These are phyloP conservation scores for Fusarium siculi DNA, from an alignment of 2,329 filamentous ascomycete species.

Conservation along the genomic window DNA sequence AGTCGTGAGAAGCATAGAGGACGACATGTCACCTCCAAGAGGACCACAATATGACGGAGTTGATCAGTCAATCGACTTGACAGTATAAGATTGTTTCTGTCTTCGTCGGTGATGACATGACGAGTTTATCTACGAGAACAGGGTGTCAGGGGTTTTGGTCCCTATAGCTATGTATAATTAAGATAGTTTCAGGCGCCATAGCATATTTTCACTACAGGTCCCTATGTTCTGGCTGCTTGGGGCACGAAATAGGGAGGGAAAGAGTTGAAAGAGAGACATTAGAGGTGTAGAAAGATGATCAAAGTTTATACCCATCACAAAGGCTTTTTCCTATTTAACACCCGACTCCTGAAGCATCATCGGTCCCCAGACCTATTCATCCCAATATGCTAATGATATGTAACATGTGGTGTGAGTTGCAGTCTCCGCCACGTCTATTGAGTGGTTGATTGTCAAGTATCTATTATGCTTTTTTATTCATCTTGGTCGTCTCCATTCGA, in stretches of 20 bases:
- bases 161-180: neutral
- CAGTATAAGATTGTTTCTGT: neutral
- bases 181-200: neutral
- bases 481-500: slow-evolving; percentile 36
- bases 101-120: neutral
- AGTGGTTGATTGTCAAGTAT: slow-evolving; percentile 31
- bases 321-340: slow-evolving; percentile 12
- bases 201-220: neutral
- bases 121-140: neutral
- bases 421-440: slow-evolving; percentile 39
- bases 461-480: slow-evolving; percentile 42
- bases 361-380: slow-evolving; percentile 1
- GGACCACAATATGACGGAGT: slow-evolving; percentile 49
- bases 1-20: slow-evolving; percentile 36
- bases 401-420: slow-evolving; percentile 23
- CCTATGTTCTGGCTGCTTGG: neutral
- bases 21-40: neutral
- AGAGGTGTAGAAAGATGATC: slow-evolving; percentile 25
- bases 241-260: neutral
- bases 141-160: neutral
- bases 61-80: slow-evolving; percentile 42
- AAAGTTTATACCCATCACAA: slow-evolving; percentile 29
- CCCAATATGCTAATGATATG: slow-evolving; percentile 23
- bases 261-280: neutral
- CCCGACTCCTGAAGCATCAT: slow-evolving; percentile 23